Evolutionary conservation across 352 stramenopile species (phyloP), one percentile per base, ranked within the genome.

Genomic region (Pilasporangium apinafurcum): DNA sequence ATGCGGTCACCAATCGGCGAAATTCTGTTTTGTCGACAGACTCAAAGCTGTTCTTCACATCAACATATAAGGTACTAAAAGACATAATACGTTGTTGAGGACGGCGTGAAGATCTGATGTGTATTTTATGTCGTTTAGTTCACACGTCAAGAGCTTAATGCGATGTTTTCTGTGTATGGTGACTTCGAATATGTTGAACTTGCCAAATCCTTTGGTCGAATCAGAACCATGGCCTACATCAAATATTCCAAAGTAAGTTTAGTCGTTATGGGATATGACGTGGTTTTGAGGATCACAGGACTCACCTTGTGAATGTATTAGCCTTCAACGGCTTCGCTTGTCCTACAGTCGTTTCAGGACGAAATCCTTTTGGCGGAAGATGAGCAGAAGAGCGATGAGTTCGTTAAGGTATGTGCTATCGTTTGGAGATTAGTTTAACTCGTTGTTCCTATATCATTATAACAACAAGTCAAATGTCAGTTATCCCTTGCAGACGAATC

Each of bases 151-250:
- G 82, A 91, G 18, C 36, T 93, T 0, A 62, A 89, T 21, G 79
- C 82, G 1, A 90, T 93, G 70, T 93, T 93, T 56, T 60, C 54
- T 0, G 73, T 85, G 4, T 93, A 93, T 29, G 70, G 79, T 2
- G 62, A 89, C 51, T 81, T 93, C 36, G 74, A 90, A 27, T 57
- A 45, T 17, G 78, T 83, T 32, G 48, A 88, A 26, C 47, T 83
- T 8, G 69, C 85, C 18, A 80, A 76, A 45, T 88, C 65, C 47
- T 90, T 90, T 56, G 82, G 82, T 3, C 67, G 73, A 18, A 39
- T 92, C n/a, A 86, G 86, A 56, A 92, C 82, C 1, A 93, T 93
- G 82, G 82, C 82, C 10, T 93, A 93, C 31, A 53, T 93, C 26
- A 48, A 57, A 28, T 93, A 88, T 53, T 59, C 66, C 17, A 77